Base-by-base conservation (phyloP, 2,329 filamentous ascomycete species). In the Tolypocladium inflatum region DNA sequence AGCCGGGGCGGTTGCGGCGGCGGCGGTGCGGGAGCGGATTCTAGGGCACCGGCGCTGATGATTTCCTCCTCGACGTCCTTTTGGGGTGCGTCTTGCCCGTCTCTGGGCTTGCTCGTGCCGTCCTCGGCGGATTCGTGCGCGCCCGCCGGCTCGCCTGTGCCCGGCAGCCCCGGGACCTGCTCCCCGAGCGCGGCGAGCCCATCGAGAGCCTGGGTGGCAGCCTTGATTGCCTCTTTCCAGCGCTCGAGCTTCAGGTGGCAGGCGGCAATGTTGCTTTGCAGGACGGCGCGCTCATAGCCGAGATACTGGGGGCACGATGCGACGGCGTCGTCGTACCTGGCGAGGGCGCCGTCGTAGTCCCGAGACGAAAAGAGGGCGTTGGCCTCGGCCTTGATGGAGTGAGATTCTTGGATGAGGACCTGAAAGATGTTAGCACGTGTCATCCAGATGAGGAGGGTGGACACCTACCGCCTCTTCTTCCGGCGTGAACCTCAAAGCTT, bases 231-330 rank as follows among this genome's bases (percentile, higher is more conserved):
- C 37, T 90, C 85, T 64, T 92, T 91, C 90, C 91, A 97, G 61
- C 93, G 87, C 60, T 86, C 80, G 3, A 95, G 78, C 70, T 95
- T 95, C 57, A 97, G 72, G 66, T 96, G 85, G 69, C 91, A 96
- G 11, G 92, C 93, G 2, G 93, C 83, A 63, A 97, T 87, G 75
- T 97, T 97, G 70, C 89, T 91, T 59, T 87, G 85, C 7, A 97
- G 79, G 11, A 97, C 90, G 33, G 92, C 91, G 61, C 93, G 80
- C 65, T 96, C 91, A 74, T 90, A 96, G 70, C 93, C 86, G 33
- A 96, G 82, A 70, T 96, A 95, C 63, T 84, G 86, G 2, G 93
- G 93, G 66, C 90, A 92, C 9, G 86, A 82, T 15, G 84, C 80
- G 3, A 95, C 78, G 26, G 94, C 92, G 63, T 88, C 84, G 66